Base-by-base conservation (phyloP, 805 yeast species). In the Ogataea glucozyma region DNA sequence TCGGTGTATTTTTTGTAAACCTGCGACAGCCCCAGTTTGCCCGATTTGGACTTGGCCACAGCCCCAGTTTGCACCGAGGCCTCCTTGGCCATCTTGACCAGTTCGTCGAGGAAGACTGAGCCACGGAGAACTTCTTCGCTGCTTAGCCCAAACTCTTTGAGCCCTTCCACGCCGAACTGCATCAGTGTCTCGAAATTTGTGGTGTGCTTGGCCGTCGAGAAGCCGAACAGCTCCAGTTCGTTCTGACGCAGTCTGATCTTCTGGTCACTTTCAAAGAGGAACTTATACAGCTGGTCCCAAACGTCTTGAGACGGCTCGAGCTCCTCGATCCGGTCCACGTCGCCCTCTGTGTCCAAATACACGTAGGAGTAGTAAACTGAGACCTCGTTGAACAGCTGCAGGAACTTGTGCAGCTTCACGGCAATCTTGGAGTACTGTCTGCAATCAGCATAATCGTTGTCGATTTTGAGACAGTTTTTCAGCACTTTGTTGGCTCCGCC, bases 361-460 rank as follows among this genome's bases (percentile, higher is more conserved):
- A 64, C 56, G 43, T 62, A 65, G 8, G 67, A 64, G 46, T 71
- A 66, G 21, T 63, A 61, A 18, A 63, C 58, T 1, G 81, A 75
- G 40, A 77, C 72, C 11, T 73, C 65, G 26, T 76, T 71, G 20
- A 76, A 52, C 31, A 53, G 65, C 53, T 49, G 65, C 45, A 66
- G 62, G 30, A 71, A 65, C 43, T 60, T 67, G 27, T 58, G 63
- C 46, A 80, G 64, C 44, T 73, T 76, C 22, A 76, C 69, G 43
- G 67, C 67, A n/a, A 80, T 61, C 52, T 82, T 76, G 9, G 86
- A 75, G 22, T 74, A 55, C 13, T 57, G 65, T 22, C 81, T 78
- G 61, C 96, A 88, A 2, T 63, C 66, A 20, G 66, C 65, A 50
- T 73, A 75, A 48, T 88, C 97, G 62, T 88, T 85, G 61, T 91